These are phyloP conservation scores for Xanthoparmelia taractica DNA, from an alignment of 495 filamentous ascomycete genomes.

Conservation along the genomic window DNA sequence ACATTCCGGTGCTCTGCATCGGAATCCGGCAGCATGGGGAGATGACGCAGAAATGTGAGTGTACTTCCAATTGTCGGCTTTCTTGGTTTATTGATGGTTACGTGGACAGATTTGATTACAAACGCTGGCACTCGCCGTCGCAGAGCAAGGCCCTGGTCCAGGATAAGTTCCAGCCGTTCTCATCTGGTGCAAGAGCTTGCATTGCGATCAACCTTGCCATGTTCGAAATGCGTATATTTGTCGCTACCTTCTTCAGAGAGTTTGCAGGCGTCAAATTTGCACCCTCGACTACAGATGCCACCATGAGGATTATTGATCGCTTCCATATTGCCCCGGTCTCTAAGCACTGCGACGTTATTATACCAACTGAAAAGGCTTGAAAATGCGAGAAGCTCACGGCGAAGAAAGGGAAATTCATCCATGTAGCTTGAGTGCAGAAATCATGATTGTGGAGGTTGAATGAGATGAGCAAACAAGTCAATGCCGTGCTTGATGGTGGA, in stretches of 20 bases:
- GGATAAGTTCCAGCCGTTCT: slow-evolving; percentile 18
- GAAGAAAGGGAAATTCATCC: background rate
- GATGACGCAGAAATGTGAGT: slow-evolving; percentile 14
- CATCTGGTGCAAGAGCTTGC: slow-evolving; percentile 14
- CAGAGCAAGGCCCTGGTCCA: slow-evolving; percentile 13
- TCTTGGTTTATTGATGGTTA: background rate
- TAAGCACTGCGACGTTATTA: slow-evolving; percentile 5
- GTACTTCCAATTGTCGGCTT: background rate
- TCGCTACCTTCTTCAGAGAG: slow-evolving; percentile 14
- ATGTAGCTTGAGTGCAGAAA: background rate
- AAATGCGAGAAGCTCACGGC: background rate
- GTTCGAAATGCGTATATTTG: slow-evolving; percentile 16
- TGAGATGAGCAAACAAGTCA: background rate
- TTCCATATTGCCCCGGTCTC: slow-evolving; percentile 12
- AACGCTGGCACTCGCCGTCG: slow-evolving; percentile 9
- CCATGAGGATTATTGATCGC: slow-evolving; percentile 17
- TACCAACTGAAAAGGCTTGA: slow-evolving; percentile 6
- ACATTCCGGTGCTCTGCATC: slow-evolving; percentile 15
- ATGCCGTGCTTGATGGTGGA: background rate
- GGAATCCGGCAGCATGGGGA: slow-evolving; percentile 18
- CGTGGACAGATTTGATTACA: slow-evolving; percentile 16
- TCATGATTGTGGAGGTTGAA: background rate
- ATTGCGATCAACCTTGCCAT: slow-evolving; percentile 14
- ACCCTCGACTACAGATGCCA: slow-evolving; percentile 11
- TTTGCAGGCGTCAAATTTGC: slow-evolving; percentile 15